Evolutionary conservation across 2,329 filamentous ascomycete genomes (phyloP), one percentile per base, ranked within the genome.

Genomic region (Nigrospora osmanthi): DNA sequence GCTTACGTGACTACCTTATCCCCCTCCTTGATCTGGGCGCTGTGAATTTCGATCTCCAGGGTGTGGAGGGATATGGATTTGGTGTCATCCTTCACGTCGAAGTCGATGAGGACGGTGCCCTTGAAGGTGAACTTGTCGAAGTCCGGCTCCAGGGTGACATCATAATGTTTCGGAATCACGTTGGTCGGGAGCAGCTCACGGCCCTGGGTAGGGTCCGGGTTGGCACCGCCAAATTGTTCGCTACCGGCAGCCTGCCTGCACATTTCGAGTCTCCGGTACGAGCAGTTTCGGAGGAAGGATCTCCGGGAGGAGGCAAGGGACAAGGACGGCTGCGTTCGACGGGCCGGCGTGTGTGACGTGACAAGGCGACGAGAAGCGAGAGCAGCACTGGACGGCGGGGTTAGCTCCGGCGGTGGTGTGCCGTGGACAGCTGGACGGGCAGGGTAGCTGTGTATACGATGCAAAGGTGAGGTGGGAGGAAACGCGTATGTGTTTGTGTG

Each of bases 131-230:
- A 89, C 52, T 85, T 89, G 56, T 86, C 77, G 56, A 97, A 87
- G 70, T 96, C 81, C 44, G 91, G 89, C 70, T 97, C 93, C 50
- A 97, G 75, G 1, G 87, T 93, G 56, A 97, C 69, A 65, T 95
- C 81, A 69, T 97, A 97, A 70, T 97, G 89, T 35, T 76, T 69
- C n/a, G 91, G 90, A 64, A 91, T 85, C 58, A 96, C 89, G 61
- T 96, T 95, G 67, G 83, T 82, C 43, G 91, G 93, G 56, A 97
- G 76, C 53, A 97, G 84, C 72, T 95, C 86, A 57, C 91, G 83
- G 36, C 55, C 58, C 46, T 52, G 32, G 36, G 78, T 75, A 43
- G 75, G 67, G 55, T 85, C 72, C 61, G 82, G 74, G 51, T 77
- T 70, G 57, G 73, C 78, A 55, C 76, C 70, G 51, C 71, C 72